Conservation (phyloP, 208 protist genomes). For the Wallacemonas sp. region DNA sequence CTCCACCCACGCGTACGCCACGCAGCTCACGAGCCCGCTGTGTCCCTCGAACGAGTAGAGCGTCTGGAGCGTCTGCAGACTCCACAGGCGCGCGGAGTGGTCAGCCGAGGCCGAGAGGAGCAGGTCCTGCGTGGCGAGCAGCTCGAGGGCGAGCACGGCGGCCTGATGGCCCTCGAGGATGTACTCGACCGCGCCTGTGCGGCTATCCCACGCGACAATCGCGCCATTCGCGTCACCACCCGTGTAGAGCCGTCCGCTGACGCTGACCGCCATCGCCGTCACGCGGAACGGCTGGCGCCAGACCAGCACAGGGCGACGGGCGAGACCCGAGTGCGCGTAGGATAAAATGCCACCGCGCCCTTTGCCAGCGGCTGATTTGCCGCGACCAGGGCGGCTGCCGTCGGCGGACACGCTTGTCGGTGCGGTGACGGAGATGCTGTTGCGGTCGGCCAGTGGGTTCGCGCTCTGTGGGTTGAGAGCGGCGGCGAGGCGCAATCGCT, state of each 20-base stretch:
- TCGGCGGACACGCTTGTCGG: no score
- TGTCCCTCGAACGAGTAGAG: slow-evolving; percentile 42
- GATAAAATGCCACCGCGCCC: slow-evolving; percentile 14
- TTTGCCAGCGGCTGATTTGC: neutral
- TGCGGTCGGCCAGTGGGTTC: neutral
- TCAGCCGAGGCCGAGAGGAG: slow-evolving; percentile 47
- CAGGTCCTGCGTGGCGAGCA: slow-evolving; percentile 18
- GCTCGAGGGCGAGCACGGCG: slow-evolving; percentile 32
- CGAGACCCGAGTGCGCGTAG: slow-evolving; percentile 10
- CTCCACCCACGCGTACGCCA: slow-evolving; percentile 12
- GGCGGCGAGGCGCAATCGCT: neutral
- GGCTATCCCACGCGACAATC: slow-evolving; percentile 52
- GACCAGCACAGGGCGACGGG: slow-evolving; percentile 34
- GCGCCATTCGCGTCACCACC: slow-evolving; percentile 35
- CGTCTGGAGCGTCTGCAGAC: slow-evolving; percentile 44
- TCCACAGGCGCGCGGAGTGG: slow-evolving; percentile 44
- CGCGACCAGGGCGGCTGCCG: no score
- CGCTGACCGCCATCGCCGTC: slow-evolving; percentile 24
- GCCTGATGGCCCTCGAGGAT: slow-evolving; percentile 36
- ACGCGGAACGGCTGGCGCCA: slow-evolving; percentile 40
- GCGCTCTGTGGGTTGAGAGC: no score
- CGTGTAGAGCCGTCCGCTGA: slow-evolving; percentile 41
- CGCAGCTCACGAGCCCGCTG: slow-evolving; percentile 30
- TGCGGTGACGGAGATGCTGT: no score
- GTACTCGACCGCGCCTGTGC: slow-evolving; percentile 36